Evolutionary conservation across 73 alveolate species (phyloP).

Genomic region (Paramecium biaurelia): DNA sequence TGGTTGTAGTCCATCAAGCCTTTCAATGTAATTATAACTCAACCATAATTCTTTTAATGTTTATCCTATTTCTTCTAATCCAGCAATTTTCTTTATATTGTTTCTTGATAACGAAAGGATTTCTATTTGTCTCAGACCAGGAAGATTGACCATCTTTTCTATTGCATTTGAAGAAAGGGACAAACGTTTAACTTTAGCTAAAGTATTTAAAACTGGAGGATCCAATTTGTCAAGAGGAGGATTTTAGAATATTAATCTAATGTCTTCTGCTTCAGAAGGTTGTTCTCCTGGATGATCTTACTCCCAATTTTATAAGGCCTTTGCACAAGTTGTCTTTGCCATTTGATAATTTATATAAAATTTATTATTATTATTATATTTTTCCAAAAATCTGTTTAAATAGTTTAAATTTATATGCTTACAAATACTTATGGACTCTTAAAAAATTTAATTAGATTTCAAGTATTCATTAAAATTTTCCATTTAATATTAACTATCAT

Average conservation of each 20-base stretch:
- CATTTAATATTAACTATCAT: no score
- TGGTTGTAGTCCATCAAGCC: constrained; percentile 97
- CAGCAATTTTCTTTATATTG: constrained; percentile 95
- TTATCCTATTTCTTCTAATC: constrained; percentile 96
- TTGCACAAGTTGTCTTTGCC: constrained; percentile 83
- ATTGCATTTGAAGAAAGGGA: constrained; percentile 90
- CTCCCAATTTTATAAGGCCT: constrained; percentile 90
- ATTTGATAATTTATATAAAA: not conserved
- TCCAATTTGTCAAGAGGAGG: constrained; percentile 97
- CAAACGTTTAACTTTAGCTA: constrained; percentile 80
- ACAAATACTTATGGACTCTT: not conserved
- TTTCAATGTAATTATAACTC: constrained; percentile 95
- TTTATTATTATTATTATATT: not conserved
- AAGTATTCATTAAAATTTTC: not conserved
- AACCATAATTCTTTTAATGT: constrained; percentile 97
- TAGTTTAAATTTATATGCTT: not conserved
- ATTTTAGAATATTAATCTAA: constrained; percentile 80
- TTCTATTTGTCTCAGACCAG: constrained; percentile 85
- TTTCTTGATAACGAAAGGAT: constrained; percentile 97
- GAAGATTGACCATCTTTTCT: constrained; percentile 93
- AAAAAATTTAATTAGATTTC: not conserved
- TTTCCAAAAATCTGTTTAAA: not conserved
- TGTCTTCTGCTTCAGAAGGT: constrained; percentile 92
- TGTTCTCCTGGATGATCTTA: constrained; percentile 69
- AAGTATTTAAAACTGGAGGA: constrained; percentile 76